Percentiles rank a stretch among this genome's conserved stretches.
These are phyloP conservation scores for Scorias spongiosa DNA, from an alignment of 2,329 filamentous ascomycete species.

Conservation along the genomic window DNA sequence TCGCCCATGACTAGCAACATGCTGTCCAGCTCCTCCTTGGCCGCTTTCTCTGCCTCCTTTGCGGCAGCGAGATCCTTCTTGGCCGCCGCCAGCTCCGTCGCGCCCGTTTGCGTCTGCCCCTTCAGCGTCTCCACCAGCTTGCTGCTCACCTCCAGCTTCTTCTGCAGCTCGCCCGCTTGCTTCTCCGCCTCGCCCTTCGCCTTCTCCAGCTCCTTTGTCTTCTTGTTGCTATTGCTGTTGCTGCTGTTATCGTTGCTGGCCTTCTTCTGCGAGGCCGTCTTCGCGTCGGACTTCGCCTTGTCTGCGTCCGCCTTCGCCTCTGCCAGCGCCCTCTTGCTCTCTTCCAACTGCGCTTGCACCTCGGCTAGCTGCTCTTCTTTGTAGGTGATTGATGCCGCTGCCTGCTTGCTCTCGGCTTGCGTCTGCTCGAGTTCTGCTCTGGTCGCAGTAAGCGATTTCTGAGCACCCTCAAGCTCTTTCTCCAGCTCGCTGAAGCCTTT, in stretches of 20 bases:
- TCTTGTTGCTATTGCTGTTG: background rate
- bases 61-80: constrained; percentile 4
- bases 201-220: constrained; percentile 1
- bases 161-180: constrained; percentile 1
- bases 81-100: background rate
- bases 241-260: background rate
- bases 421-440: background rate
- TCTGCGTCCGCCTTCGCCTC: constrained; percentile 5
- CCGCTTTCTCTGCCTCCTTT: constrained; percentile 23
- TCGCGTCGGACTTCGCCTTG: background rate
- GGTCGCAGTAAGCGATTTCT: constrained; percentile 1
- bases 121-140: background rate
- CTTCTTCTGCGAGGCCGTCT: constrained; percentile 1
- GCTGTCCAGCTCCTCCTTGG: constrained; percentile 32
- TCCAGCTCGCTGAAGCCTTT: constrained; percentile 7
- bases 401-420: constrained; percentile 1
- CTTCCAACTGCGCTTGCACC: constrained; percentile 1
- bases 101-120: constrained; percentile 2
- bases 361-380: constrained; percentile 1
- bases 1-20: constrained; percentile 33
- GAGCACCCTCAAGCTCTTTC: background rate
- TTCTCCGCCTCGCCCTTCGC: constrained; percentile 4
- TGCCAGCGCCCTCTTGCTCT: constrained; percentile 6
- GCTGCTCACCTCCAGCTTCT: constrained; percentile 1
- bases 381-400: background rate